Percentiles rank a stretch among this genome's conserved stretches.
These are phyloP conservation scores for Trichosporon faecale DNA, from an alignment of 1,284 basidiomycete genomes.

Conservation along the genomic window DNA sequence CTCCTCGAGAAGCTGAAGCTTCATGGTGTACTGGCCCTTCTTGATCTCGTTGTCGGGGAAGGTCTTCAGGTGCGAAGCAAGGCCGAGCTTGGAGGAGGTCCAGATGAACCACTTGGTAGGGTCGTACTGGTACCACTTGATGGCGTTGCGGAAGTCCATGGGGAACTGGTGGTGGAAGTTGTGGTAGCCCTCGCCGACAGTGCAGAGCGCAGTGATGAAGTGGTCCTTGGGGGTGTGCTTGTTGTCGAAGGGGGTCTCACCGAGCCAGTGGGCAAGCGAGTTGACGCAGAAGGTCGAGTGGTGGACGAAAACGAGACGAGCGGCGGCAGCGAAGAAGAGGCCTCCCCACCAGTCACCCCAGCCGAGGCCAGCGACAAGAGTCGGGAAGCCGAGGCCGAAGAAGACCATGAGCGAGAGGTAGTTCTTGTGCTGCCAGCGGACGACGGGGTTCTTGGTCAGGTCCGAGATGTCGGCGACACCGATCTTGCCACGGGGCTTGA, in stretches of 20 bases:
- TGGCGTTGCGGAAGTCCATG: slow-evolving; percentile 90
- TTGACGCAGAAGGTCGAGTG: slow-evolving; percentile 96
- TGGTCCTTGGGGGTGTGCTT: slow-evolving; percentile 91
- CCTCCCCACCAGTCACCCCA: slow-evolving; percentile 86
- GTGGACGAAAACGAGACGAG: slow-evolving; percentile 80
- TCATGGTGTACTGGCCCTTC: slow-evolving; percentile 90
- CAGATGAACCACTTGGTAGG: slow-evolving; percentile 83
- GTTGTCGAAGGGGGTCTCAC: slow-evolving; percentile 87
- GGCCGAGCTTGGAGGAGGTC: slow-evolving; percentile 62
- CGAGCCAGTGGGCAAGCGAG: slow-evolving; percentile 91
- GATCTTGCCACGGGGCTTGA: slow-evolving; percentile 82
- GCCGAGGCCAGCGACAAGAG: slow-evolving; percentile 67
- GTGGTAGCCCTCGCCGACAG: slow-evolving; percentile 92
- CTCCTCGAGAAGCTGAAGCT: slow-evolving; percentile 74
- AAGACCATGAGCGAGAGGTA: slow-evolving; percentile 69
- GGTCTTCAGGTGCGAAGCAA: slow-evolving; percentile 80
- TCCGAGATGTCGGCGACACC: slow-evolving; percentile 86
- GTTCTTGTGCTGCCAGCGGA: slow-evolving; percentile 79
- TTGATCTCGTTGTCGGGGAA: slow-evolving; percentile 92
- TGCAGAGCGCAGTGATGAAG: slow-evolving; percentile 78
- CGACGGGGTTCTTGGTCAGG: slow-evolving; percentile 69
- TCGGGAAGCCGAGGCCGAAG: slow-evolving; percentile 73
- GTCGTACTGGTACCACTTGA: slow-evolving; percentile 84
- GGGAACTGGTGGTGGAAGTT: slow-evolving; percentile 94
- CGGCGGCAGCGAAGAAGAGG: slow-evolving; percentile 78